Base-by-base conservation (phyloP, 805 yeast genomes). In the Kluyveromyces starmeri region DNA sequence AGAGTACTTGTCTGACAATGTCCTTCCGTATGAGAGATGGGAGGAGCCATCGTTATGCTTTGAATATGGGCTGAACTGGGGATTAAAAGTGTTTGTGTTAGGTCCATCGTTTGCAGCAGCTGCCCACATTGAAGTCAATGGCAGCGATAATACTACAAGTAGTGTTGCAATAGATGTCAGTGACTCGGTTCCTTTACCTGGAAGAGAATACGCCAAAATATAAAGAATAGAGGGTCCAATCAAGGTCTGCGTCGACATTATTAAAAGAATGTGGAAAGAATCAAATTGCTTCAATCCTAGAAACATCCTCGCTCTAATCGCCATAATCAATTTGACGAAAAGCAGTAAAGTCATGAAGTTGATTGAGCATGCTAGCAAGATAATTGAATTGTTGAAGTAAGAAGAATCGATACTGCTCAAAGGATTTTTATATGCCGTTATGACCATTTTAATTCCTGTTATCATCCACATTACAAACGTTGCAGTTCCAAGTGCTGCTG, bases 111-210 rank as follows among this genome's bases (percentile, higher is more conserved):
- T 76, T 1, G 79, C 67, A 2, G 85, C 64, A 4, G 78, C 64
- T 0, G 96, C 94, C 96, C 96, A 86, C 71, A 86, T 70, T 0
- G 95, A 74, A 0, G 95, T 75, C 32, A 88, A 57, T 1, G 96
- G 96, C 35, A 86, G 62, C 3, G 88, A 81, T 18, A 83, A 51
- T 0, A 81, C 79, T 13, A 81, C 77, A 5, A 85, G 45, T 16
- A 82, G 61, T 2, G 74, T 60, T 2, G 83, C 74, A 19, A 82
- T 50, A 3, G 78, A 67, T 16, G 69, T 53, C 44, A 75, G 41
- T 23, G 68, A 52, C 45, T 67, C 62, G 20, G 62, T 45, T 16
- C 58, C 43, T 31, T 47, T 44, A 28, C 48, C 46, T 15, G 58
- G 46, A 20, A 63, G 48, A 2, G 68, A 61, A 36, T 69, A 71